phyloP scores from a whole-genome alignment of 2,329 filamentous ascomycete genomes.

The Orbilia oligospora region DNA sequence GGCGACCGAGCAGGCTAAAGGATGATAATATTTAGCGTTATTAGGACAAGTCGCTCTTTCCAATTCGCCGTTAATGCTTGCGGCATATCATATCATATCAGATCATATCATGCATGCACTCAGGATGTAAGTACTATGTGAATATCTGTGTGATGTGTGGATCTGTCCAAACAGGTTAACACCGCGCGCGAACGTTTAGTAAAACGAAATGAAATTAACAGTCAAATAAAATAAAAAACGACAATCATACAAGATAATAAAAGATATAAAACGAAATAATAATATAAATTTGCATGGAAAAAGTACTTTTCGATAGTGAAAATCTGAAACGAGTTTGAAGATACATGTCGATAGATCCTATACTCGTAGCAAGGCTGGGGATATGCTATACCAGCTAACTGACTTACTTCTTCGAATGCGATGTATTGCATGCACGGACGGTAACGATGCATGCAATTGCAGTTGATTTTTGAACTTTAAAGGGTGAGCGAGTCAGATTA shows the following conservation, averaged over 20 bases:
- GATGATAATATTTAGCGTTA: neutral
- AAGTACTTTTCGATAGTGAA: too few species aligned
- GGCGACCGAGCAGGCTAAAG: neutral
- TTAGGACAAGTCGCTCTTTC: constrained; percentile 1
- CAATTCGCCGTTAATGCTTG: neutral
- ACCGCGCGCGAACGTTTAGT: neutral
- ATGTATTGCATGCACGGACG: neutral
- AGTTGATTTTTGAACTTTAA: neutral
- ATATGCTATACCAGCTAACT: constrained; percentile 18
- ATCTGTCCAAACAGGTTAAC: neutral
- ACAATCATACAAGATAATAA: too few species aligned
- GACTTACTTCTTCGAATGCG: neutral
- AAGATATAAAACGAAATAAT: too few species aligned
- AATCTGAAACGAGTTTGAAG: constrained; percentile 15
- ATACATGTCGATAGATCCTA: neutral
- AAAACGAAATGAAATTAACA: neutral
- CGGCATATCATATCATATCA: neutral
- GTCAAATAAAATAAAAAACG: too few species aligned
- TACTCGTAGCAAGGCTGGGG: neutral
- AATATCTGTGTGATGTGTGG: too few species aligned
- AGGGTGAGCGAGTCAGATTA: constrained; percentile 2
- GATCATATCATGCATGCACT: neutral
- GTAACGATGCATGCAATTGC: too few species aligned
- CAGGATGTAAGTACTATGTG: too few species aligned
- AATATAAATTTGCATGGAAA: neutral